A percentile compares a stretch with the other conserved stretches of the same genome.
phyloP scores from a whole-genome alignment of 768 basidiomycete species.

The Macrocybe gigantea region DNA sequence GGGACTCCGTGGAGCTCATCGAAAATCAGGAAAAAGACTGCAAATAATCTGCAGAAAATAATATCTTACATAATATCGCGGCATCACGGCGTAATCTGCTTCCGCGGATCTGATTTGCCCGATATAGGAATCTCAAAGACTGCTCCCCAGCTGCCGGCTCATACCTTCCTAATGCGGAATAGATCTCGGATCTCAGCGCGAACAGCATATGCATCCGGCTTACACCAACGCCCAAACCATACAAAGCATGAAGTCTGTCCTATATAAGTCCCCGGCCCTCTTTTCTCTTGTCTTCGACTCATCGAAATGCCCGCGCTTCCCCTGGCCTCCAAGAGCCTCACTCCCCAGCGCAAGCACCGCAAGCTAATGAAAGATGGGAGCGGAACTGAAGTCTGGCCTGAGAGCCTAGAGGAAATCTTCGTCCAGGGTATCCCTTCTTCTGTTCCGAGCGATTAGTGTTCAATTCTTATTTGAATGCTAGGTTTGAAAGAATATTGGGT shows the following conservation, averaged over 20 bases:
- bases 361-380: constrained; percentile 77
- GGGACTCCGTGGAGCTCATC: constrained; percentile 21
- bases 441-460: too few species aligned
- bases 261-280: constrained; percentile 26
- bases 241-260: constrained; percentile 11
- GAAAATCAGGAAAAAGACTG: background rate
- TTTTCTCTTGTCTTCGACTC: constrained; percentile 14
- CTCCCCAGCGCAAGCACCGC: constrained; percentile 76
- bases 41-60: too few species aligned
- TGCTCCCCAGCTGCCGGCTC: too few species aligned
- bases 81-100: too few species aligned
- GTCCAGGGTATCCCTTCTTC: constrained; percentile 49
- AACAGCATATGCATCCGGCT: background rate
- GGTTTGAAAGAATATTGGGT: constrained; percentile 77
- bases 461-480: constrained; percentile 17
- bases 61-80: too few species aligned
- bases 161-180: constrained; percentile 38
- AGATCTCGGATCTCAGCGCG: constrained; percentile 45
- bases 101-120: too few species aligned
- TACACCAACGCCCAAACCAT: background rate
- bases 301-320: constrained; percentile 16
- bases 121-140: too few species aligned
- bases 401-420: constrained; percentile 69
- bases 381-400: constrained; percentile 82
- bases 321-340: constrained; percentile 37